Evolutionary conservation across 2,329 filamentous ascomycete species (phyloP), one percentile per base, ranked within the genome.

Genomic region (Botrytis pseudocinerea): DNA sequence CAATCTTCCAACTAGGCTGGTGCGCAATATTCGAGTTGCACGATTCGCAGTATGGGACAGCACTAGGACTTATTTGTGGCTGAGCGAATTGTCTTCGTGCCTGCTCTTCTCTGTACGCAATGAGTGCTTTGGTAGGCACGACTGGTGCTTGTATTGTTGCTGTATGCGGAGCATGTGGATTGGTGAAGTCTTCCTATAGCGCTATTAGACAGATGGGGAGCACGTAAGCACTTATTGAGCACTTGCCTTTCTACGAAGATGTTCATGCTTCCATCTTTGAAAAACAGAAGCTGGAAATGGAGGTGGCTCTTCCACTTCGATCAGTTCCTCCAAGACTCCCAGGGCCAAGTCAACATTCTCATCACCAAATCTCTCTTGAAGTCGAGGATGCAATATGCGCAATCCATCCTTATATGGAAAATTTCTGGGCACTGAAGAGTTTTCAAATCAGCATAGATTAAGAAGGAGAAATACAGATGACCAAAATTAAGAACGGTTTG

Each of bases 81-180:
- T 66, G 22, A n/a, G 65, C n/a, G 7, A 71, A 60, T 28, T 72
- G 14, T 20, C 46, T 69, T n/a, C 38, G 70, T 40, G 63, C 48
- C 44, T 66, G 68, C 77, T 79, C 74, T 44, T 77, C 77, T 66
- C 83, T 80, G 83, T 83, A 85, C 38, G 76, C 76, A 14, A 79
- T 73, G 5, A 85, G 80, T 38, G 68, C 78, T 25, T 79, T 75
- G 1, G 84, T 85, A 4, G 84, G 84, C 32, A 81, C 79, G 72
- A 85, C 83, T 6, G 80, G 80, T 6, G 83, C 80, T 44, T 83
- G 83, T 61, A 85, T 83, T 8, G 84, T 85, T 10, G 82, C 84
- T 76, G 85, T 83, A 76, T 85, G 84, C 20, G 84, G 84, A n/a
- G 84, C 80, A 72, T 85, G 84, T 61, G 84, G 84, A 57, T 85